Conservation (phyloP, 495 filamentous ascomycete genomes). For the Aspergillus incahuasiensis region DNA sequence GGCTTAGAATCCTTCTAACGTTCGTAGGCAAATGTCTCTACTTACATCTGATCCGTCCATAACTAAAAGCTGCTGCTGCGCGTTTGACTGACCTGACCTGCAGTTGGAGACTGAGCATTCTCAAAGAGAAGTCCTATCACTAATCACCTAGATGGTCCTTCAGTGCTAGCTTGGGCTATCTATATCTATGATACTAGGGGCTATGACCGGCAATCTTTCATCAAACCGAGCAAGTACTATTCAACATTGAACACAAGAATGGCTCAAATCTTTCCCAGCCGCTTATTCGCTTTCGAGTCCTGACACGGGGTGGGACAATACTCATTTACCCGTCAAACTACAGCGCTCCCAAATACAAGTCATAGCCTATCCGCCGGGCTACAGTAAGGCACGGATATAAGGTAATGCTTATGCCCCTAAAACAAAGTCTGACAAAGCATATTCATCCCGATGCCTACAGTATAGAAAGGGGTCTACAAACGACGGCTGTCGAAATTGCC, state of each 20-base stretch:
- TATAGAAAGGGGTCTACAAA: slow-evolving; percentile 27
- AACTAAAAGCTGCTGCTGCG: slow-evolving; percentile 19
- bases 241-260: slow-evolving; percentile 33
- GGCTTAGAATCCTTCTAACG: background rate
- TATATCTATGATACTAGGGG: slow-evolving; percentile 14
- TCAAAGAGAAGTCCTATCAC: slow-evolving; percentile 17
- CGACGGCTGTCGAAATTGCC: slow-evolving; percentile 35
- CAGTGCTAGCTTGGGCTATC: slow-evolving; percentile 24
- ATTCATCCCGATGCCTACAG: slow-evolving; percentile 19
- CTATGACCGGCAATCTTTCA: slow-evolving; percentile 8
- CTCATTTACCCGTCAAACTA: slow-evolving; percentile 37
- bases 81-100: slow-evolving; percentile 24
- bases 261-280: slow-evolving; percentile 37
- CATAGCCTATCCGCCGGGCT: too few species aligned
- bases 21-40: slow-evolving; percentile 28
- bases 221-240: slow-evolving; percentile 15
- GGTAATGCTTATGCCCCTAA: slow-evolving; percentile 40
- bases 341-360: slow-evolving; percentile 48
- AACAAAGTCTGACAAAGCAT: slow-evolving; percentile 35
- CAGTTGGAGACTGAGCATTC: slow-evolving; percentile 17
- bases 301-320: slow-evolving; percentile 42
- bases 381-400: too few species aligned
- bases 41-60: slow-evolving; percentile 26
- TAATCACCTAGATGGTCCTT: slow-evolving; percentile 20
- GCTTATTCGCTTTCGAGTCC: slow-evolving; percentile 36